A percentile compares a stretch with the other conserved stretches of the same genome.
phyloP scores from a whole-genome alignment of 2,329 filamentous ascomycete genomes.

The Cladosporium sp. region DNA sequence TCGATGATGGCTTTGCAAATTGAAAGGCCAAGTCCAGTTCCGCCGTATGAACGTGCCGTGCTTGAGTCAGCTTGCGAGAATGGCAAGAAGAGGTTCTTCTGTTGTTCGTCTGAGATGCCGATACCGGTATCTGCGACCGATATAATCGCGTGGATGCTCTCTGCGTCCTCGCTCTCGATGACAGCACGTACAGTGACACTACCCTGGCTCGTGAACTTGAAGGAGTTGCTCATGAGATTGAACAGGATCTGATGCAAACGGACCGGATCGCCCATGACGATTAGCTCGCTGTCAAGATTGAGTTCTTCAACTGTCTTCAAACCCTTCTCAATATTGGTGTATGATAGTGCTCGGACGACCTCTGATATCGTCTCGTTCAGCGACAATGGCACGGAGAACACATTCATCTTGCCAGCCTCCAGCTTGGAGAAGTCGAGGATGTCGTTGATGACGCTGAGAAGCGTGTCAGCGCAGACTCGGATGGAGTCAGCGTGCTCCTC shows the following conservation, averaged over 20 bases:
- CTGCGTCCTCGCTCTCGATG: constrained; percentile 69
- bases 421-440: constrained; percentile 56
- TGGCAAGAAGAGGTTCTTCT: constrained; percentile 84
- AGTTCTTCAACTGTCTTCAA: constrained; percentile 60
- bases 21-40: constrained; percentile 85
- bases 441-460: constrained; percentile 57
- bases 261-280: constrained; percentile 55
- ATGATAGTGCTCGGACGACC: constrained; percentile 64
- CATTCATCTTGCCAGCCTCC: constrained; percentile 57
- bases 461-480: constrained; percentile 62
- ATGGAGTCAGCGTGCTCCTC: constrained; percentile 65
- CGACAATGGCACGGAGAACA: constrained; percentile 61
- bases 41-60: constrained; percentile 87
- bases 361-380: constrained; percentile 63
- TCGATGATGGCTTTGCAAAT: constrained; percentile 95
- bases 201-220: constrained; percentile 89
- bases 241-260: constrained; percentile 59
- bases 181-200: constrained; percentile 80
- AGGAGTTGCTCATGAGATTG: constrained; percentile 87
- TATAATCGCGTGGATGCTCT: constrained; percentile 74
- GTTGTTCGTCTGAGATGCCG: constrained; percentile 79
- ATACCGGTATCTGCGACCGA: constrained; percentile 90
- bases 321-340: constrained; percentile 63
- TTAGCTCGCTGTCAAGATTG: constrained; percentile 57
- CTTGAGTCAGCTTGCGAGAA: constrained; percentile 92